Evolutionary conservation across 768 basidiomycete genomes (phyloP).

Genomic region (Leccinum barrowsii): DNA sequence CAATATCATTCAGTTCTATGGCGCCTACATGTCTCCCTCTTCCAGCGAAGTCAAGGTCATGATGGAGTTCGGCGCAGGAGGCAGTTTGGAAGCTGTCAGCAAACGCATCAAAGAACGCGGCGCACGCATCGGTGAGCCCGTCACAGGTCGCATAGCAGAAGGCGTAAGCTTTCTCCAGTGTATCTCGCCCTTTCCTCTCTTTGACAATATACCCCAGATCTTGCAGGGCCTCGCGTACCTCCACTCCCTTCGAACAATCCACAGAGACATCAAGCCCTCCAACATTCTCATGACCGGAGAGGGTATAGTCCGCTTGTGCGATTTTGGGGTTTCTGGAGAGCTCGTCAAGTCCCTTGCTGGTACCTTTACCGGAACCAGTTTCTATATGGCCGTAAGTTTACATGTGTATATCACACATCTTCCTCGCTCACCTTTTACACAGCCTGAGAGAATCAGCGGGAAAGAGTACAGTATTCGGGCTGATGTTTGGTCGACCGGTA

Average conservation of each 20-base stretch:
- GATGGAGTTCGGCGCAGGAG: slow-evolving; percentile 88
- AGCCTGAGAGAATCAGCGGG: slow-evolving; percentile 95
- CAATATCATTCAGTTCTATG: slow-evolving; percentile 90
- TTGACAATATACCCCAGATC: slow-evolving; percentile 44
- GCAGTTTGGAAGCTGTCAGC: slow-evolving; percentile 86
- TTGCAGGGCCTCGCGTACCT: slow-evolving; percentile 93
- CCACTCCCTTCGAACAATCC: slow-evolving; percentile 88
- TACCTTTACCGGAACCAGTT: slow-evolving; percentile 96
- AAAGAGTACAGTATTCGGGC: slow-evolving; percentile 90
- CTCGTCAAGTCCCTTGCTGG: slow-evolving; percentile 87
- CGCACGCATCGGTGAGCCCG: slow-evolving; percentile 79
- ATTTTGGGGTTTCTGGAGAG: slow-evolving; percentile 98
- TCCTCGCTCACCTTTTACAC: slow-evolving; percentile 10
- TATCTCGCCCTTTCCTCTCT: not conserved
- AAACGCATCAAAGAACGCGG: slow-evolving; percentile 77
- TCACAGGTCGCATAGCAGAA: slow-evolving; percentile 89
- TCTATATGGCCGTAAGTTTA: slow-evolving; percentile 93
- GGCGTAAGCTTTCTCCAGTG: slow-evolving; percentile 54
- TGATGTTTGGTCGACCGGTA: slow-evolving; percentile 97
- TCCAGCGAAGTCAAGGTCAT: slow-evolving; percentile 92
- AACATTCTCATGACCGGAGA: slow-evolving; percentile 88
- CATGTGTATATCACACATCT: not conserved
- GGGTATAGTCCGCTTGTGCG: slow-evolving; percentile 87
- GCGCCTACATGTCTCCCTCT: slow-evolving; percentile 84
- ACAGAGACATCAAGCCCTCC: slow-evolving; percentile 93